phyloP scores from a whole-genome alignment of 768 basidiomycete genomes.

The Suillus discolor region DNA sequence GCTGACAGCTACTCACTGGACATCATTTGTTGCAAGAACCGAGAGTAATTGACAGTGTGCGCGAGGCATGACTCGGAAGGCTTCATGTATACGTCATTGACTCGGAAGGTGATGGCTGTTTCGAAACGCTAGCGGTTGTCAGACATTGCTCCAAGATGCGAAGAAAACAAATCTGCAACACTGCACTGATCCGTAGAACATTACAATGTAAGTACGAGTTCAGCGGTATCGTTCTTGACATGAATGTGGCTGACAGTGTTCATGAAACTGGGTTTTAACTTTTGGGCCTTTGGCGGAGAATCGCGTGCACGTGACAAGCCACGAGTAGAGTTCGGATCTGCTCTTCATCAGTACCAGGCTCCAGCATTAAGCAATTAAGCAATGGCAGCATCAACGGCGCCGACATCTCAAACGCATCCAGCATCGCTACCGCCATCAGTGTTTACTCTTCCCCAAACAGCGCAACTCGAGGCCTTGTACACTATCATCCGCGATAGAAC shows the following conservation, averaged over 20 bases:
- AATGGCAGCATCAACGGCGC: conserved; percentile 20
- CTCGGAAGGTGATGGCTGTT: not conserved
- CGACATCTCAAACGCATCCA: conserved; percentile 37
- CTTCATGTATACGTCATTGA: not conserved
- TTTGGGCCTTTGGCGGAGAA: not conserved
- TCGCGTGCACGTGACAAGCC: not conserved
- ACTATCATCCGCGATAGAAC: conserved; percentile 92
- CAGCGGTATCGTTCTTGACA: not conserved
- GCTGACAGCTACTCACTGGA: not conserved
- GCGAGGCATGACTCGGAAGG: not conserved
- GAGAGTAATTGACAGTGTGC: no score
- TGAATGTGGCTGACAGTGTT: no score
- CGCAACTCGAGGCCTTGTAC: conserved; percentile 93
- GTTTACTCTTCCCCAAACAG: conserved; percentile 86
- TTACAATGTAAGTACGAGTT: not conserved
- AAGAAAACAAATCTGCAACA: not conserved
- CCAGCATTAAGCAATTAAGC: conserved; percentile 6
- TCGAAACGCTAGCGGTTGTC: not conserved
- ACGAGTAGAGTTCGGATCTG: no score
- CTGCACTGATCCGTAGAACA: not conserved
- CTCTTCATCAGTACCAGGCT: not conserved
- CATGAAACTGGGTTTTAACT: not conserved
- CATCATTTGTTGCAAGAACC: not conserved
- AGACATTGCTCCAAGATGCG: not conserved
- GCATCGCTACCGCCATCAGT: conserved; percentile 72